Conservation (phyloP, 228 moss, liverwort and hornwort species). For the Sphagnum magellanicum region DNA sequence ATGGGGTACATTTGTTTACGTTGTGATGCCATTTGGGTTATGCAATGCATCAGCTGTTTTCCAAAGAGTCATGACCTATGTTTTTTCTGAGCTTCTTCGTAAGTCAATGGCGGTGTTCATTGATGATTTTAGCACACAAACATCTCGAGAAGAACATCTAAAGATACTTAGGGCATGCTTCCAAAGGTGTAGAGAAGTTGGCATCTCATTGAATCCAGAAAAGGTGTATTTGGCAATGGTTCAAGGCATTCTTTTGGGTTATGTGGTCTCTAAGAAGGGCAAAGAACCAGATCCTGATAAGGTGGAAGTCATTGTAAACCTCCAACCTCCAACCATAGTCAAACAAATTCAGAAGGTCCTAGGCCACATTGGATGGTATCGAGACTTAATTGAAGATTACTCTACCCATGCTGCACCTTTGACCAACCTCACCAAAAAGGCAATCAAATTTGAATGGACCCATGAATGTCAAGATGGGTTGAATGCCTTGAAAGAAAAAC, state of each 20-base stretch:
- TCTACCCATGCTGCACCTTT: background rate
- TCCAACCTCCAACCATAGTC: background rate
- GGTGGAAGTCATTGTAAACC: background rate
- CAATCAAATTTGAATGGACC: background rate
- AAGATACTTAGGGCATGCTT: background rate
- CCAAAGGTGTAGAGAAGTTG: background rate
- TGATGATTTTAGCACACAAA: slow-evolving; percentile 12
- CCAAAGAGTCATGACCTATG: slow-evolving; percentile 2
- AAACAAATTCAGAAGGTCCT: background rate
- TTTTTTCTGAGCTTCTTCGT: slow-evolving; percentile 1
- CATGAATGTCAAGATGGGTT: background rate
- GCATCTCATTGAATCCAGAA: background rate
- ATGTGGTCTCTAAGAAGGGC: slow-evolving; percentile 1
- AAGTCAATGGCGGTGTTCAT: slow-evolving; percentile 10
- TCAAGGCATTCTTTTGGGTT: background rate
- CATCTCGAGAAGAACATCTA: background rate
- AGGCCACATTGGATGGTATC: background rate
- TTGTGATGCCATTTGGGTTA: slow-evolving; percentile 2
- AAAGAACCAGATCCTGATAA: slow-evolving; percentile 4
- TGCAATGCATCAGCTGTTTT: slow-evolving; percentile 7
- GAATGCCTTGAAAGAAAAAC: background rate
- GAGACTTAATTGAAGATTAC: background rate
- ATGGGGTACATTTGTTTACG: slow-evolving; percentile 3
- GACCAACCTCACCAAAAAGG: background rate
- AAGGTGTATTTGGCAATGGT: background rate